Conservation (phyloP, 495 filamentous ascomycete genomes). For the Ramalina intermedia region DNA sequence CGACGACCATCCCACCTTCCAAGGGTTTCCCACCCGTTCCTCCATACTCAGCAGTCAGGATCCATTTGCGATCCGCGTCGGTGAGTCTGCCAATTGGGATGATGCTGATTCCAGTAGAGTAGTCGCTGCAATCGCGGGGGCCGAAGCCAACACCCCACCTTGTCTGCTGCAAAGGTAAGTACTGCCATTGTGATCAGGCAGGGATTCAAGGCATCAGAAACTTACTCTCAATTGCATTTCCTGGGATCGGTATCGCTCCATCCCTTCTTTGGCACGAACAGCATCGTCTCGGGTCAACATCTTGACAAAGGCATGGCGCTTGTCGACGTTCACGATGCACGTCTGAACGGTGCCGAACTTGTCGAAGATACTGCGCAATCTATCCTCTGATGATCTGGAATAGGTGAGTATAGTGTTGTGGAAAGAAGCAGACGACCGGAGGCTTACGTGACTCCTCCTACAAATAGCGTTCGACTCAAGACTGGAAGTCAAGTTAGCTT, state of each 20-base stretch:
- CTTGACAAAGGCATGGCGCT: conserved; percentile 97
- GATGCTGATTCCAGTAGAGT: conserved; percentile 78
- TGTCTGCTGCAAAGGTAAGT: conserved; percentile 40
- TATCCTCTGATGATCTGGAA: conserved; percentile 56
- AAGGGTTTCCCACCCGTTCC: conserved; percentile 77
- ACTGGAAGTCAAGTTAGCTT: conserved; percentile 27
- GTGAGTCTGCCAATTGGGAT: conserved; percentile 87
- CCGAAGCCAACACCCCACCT: conserved; percentile 97
- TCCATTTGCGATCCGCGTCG: conserved; percentile 94
- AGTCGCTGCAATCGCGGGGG: conserved; percentile 94
- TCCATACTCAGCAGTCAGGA: conserved; percentile 85
- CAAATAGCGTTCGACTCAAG: conserved; percentile 85
- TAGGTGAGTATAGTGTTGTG: conserved; percentile 5
- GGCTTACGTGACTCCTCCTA: conserved; percentile 85
- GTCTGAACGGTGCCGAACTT: conserved; percentile 81
- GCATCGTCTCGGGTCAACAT: conserved; percentile 85
- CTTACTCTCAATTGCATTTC: conserved; percentile 71
- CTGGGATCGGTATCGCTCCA: conserved; percentile 62
- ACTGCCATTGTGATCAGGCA: not conserved
- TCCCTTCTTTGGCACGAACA: conserved; percentile 68
- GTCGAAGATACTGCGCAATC: conserved; percentile 63
- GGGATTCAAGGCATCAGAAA: conserved; percentile 2
- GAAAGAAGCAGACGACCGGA: not conserved
- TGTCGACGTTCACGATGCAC: conserved; percentile 94
- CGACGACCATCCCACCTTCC: conserved; percentile 72